phyloP scores from a whole-genome alignment of 305 asterid species.

The Stenogyne calaminthoides region DNA sequence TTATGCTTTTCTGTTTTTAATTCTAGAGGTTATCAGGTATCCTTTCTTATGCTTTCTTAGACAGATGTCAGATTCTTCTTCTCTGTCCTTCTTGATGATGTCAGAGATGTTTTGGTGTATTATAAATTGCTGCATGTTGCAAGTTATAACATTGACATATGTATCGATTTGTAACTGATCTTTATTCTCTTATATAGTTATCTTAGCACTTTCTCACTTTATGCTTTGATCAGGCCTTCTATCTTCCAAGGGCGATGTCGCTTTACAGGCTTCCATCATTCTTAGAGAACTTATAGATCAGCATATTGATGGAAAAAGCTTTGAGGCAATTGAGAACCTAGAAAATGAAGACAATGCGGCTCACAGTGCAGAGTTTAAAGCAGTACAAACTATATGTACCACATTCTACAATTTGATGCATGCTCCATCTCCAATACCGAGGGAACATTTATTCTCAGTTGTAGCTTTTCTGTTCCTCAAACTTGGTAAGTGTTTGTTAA shows the following conservation, averaged over 20 bases:
- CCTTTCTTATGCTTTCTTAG: neutral
- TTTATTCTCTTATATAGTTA: neutral
- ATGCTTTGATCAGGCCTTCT: slow-evolving; percentile 63
- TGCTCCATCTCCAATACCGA: slow-evolving; percentile 45
- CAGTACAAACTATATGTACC: slow-evolving; percentile 50
- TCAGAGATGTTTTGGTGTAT: neutral
- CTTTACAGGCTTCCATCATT: slow-evolving; percentile 59
- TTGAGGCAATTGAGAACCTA: slow-evolving; percentile 43
- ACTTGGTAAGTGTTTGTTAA: slow-evolving; percentile 67
- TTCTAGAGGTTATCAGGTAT: neutral
- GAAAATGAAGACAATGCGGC: slow-evolving; percentile 43
- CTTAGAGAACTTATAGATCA: slow-evolving; percentile 63
- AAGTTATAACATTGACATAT: slow-evolving; percentile 11
- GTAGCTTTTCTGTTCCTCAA: slow-evolving; percentile 64
- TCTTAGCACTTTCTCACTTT: slow-evolving; percentile 19
- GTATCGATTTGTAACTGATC: slow-evolving; percentile 8
- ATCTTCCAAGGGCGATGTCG: slow-evolving; percentile 49
- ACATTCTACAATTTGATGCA: slow-evolving; percentile 55
- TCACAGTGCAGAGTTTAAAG: slow-evolving; percentile 43
- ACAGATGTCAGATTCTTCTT: neutral
- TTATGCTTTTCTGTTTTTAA: neutral
- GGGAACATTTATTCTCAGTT: slow-evolving; percentile 59
- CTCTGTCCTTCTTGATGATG: neutral
- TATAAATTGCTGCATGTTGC: slow-evolving; percentile 1
- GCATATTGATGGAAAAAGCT: slow-evolving; percentile 53